Conservation (phyloP, 208 protist genomes). For the Acanthamoeba royreba region DNA sequence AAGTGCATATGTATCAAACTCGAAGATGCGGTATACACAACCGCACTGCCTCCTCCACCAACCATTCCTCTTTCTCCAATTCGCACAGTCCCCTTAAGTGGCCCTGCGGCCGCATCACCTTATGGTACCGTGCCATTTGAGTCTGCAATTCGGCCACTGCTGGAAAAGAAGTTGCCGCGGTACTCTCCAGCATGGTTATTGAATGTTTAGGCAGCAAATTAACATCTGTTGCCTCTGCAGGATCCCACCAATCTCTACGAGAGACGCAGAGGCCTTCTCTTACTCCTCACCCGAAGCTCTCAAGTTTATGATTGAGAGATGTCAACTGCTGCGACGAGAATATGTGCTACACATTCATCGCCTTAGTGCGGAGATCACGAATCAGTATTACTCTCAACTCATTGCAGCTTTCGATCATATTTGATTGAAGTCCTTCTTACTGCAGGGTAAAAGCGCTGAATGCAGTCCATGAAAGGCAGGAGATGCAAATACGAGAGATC, state of each 20-base stretch:
- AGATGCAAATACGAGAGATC: background rate
- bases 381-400: background rate
- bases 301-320: slow-evolving; percentile 1
- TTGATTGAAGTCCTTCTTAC: background rate
- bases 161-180: slow-evolving; percentile 12
- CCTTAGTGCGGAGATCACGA: background rate
- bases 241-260: background rate
- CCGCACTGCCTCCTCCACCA: background rate
- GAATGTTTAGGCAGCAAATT: background rate
- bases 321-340: background rate
- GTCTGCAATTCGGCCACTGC: background rate
- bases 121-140: too few species aligned
- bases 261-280: background rate
- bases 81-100: background rate
- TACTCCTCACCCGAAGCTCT: background rate
- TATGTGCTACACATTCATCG: background rate
- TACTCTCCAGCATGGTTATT: background rate
- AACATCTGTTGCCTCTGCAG: background rate
- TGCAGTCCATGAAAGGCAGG: background rate
- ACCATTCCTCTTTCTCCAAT: background rate
- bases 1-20: background rate
- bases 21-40: background rate
- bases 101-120: too few species aligned
- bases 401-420: background rate
- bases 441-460: background rate